phyloP scores from a whole-genome alignment of 139 green algal genomes.

The Mesotaenium endlicherianum region DNA sequence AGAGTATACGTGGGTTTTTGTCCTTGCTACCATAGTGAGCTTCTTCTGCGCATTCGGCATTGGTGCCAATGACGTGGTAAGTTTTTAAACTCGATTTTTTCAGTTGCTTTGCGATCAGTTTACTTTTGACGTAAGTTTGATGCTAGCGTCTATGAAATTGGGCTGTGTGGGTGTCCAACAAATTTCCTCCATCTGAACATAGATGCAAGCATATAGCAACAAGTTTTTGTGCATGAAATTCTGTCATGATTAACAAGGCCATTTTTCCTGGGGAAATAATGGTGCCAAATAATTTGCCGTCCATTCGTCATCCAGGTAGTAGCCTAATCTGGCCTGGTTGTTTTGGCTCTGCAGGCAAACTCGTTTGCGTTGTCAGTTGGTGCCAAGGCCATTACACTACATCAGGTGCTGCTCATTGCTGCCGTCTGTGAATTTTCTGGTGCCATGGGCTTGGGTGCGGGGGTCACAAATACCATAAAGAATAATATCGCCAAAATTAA shows the following conservation, averaged over 20 bases:
- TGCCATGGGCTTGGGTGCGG: constrained; percentile 6
- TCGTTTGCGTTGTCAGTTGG: constrained; percentile 60
- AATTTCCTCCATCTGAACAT: no score
- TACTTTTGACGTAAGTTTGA: no score
- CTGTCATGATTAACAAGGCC: neutral
- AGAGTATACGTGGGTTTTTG: constrained; percentile 35
- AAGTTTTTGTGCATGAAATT: no score
- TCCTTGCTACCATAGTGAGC: constrained; percentile 7
- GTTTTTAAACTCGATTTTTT: neutral
- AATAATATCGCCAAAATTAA: constrained; percentile 4
- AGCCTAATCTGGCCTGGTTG: constrained; percentile 27
- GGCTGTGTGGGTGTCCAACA: no score
- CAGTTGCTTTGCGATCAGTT: neutral
- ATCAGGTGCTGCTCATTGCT: constrained; percentile 35
- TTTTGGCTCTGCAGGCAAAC: constrained; percentile 39
- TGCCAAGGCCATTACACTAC: constrained; percentile 46
- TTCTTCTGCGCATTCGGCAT: constrained; percentile 22
- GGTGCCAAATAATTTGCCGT: neutral
- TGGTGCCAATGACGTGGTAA: constrained; percentile 44
- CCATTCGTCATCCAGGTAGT: neutral
- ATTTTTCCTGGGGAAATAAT: neutral
- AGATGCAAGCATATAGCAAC: no score
- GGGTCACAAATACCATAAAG: constrained; percentile 23
- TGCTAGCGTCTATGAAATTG: no score
- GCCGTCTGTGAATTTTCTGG: constrained; percentile 31